Conservation (phyloP, 345 rosid genomes). For the Syzygium aqueum region DNA sequence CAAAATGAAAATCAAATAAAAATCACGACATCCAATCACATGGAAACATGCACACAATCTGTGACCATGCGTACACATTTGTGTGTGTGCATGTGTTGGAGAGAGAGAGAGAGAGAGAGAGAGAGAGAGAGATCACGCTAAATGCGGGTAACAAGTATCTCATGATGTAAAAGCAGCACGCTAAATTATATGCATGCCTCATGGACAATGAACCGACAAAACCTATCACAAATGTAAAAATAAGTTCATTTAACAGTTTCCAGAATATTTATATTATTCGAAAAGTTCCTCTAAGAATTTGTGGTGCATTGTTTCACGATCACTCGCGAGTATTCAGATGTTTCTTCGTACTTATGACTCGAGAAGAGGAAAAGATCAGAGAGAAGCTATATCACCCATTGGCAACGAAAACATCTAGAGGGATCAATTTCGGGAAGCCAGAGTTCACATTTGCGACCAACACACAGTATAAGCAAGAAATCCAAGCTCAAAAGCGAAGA, state of each 20-base stretch:
- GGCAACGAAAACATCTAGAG: neutral
- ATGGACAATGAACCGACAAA: neutral
- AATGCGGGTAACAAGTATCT: neutral
- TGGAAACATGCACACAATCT: neutral
- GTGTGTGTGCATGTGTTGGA: neutral
- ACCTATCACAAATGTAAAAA: neutral
- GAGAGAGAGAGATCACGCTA: neutral
- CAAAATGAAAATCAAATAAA: neutral
- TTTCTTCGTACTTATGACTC: neutral
- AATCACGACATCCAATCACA: neutral
- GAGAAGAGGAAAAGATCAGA: neutral
- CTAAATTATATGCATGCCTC: neutral
- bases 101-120: neutral
- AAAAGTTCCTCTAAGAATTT: neutral
- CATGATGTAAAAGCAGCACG: neutral
- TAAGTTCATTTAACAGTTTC: neutral
- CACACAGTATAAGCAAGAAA: neutral
- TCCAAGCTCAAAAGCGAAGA: neutral
- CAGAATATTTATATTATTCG: neutral
- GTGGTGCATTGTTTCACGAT: neutral
- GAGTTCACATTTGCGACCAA: neutral
- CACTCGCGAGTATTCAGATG: neutral
- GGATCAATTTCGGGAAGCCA: neutral
- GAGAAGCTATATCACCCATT: neutral
- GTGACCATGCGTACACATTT: neutral